Percentiles rank a stretch among this genome's conserved stretches.
Evolutionary conservation across 495 filamentous ascomycete species (phyloP).

Genomic region (Penicillium bovifimosum): DNA sequence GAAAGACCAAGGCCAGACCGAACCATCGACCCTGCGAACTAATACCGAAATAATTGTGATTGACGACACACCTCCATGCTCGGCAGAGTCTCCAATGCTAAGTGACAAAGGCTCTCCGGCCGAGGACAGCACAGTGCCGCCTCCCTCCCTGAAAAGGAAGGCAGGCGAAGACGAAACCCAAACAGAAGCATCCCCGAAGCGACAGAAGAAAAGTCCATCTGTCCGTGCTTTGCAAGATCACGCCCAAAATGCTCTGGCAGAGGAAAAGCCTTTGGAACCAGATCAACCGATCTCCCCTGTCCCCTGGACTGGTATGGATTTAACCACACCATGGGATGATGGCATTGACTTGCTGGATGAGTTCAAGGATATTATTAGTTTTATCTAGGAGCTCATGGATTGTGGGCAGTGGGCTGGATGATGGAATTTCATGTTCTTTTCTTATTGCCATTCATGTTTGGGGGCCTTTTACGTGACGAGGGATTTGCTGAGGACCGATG

Average conservation of each 20-base stretch:
- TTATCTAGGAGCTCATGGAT: background rate
- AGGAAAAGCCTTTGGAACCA: background rate
- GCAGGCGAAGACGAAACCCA: background rate
- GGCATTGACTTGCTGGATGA: conserved; percentile 26
- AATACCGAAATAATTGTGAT: conserved; percentile 3
- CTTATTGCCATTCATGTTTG: background rate
- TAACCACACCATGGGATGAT: background rate
- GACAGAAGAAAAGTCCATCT: background rate
- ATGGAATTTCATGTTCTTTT: background rate
- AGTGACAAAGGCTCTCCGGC: background rate
- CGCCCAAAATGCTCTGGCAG: background rate
- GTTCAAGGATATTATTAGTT: conserved; percentile 37
- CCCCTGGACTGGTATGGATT: background rate
- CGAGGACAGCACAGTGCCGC: background rate
- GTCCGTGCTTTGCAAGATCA: background rate
- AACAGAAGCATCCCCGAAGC: background rate
- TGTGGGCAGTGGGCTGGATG: background rate
- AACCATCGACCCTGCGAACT: background rate
- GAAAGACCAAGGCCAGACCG: background rate
- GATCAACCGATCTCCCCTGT: background rate
- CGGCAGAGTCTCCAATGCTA: background rate
- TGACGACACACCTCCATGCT: background rate
- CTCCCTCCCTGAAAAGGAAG: conserved; percentile 2
- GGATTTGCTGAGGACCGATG: background rate
- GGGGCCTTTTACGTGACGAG: background rate